Evolutionary conservation across 2,329 filamentous ascomycete genomes (phyloP).

Genomic region (Nothophoma quercina): DNA sequence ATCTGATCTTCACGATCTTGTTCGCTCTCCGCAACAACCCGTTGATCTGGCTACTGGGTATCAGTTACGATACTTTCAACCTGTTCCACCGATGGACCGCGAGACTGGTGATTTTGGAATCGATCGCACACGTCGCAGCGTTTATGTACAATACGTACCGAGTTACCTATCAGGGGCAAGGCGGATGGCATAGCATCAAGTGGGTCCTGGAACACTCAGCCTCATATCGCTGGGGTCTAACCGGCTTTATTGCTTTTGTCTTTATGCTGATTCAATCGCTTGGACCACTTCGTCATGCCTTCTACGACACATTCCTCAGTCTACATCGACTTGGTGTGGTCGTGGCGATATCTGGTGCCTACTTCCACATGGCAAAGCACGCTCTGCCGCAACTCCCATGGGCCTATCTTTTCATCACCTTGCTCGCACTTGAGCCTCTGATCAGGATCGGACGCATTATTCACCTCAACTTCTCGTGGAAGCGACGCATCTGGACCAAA

Average conservation of each 20-base stretch:
- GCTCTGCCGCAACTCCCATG: constrained; percentile 65
- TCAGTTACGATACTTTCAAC: constrained; percentile 82
- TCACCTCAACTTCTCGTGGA: constrained; percentile 70
- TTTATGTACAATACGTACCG: constrained; percentile 57
- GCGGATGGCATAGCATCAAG: constrained; percentile 37
- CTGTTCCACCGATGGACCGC: constrained; percentile 79
- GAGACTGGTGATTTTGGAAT: constrained; percentile 73
- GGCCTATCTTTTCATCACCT: constrained; percentile 64
- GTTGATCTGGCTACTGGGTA: constrained; percentile 70
- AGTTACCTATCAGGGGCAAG: constrained; percentile 56
- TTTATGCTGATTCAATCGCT: constrained; percentile 70
- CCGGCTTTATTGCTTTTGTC: constrained; percentile 66
- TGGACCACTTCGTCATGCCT: constrained; percentile 75
- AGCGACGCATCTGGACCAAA: constrained; percentile 65
- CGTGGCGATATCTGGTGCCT: constrained; percentile 67
- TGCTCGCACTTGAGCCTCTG: constrained; percentile 69
- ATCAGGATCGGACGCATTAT: constrained; percentile 64
- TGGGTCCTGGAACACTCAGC: constrained; percentile 47
- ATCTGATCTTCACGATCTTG: constrained; percentile 76
- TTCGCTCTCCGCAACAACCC: constrained; percentile 78
- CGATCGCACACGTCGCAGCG: constrained; percentile 68
- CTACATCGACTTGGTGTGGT: constrained; percentile 70
- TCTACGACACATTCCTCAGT: constrained; percentile 78
- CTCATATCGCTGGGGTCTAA: constrained; percentile 64
- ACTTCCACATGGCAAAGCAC: constrained; percentile 66